Evolutionary conservation across 2,329 filamentous ascomycete genomes (phyloP), one percentile per base, ranked within the genome.

Genomic region (Teratosphaeriaceae sp.): DNA sequence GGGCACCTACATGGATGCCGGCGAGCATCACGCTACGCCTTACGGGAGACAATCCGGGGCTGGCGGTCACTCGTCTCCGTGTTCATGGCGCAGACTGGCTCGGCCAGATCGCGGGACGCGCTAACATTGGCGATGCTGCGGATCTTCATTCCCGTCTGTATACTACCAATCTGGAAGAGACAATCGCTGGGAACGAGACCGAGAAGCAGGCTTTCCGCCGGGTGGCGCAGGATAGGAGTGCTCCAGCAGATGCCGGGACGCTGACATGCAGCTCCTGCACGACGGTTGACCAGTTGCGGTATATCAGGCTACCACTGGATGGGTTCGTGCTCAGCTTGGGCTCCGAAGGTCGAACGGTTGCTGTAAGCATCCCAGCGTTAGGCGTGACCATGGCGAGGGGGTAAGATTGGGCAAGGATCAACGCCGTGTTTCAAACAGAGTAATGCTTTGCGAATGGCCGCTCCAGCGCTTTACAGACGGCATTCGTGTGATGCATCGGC

Each of bases 21-120:
- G 2, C 59, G 12, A 53, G 50, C 16, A 22, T 61, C 19, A 54
- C 46, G 5, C 16, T 65, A 2, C 54, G 55, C 8, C 24, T 27
- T 13, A 27, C 24, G 24, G 24, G 24, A 27, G 24, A 27, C 13
- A 13, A 27, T 27, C 8, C 24, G 1, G 62, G 61, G 2, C 46
- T 65, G 1, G 45, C 42, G 7, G 49, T 65, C 21, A 44, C 48
- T 3, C 40, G 41, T 1, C 64, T 54, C 52, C 47, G 53, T 34
- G 57, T 47, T 38, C 63, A 64, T 26, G 56, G 55, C 15, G 57
- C 58, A 2, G 56, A 64, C 44, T 31, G 62, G n/a, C 44, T 61
- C 8, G 40, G 31, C n/a, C 36, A 26, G 2, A 22, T 49, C 9
- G 18, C 30, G 7, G 3, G 31, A 21, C 5, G 24, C 33, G 16